Base-by-base conservation (phyloP, 2,329 filamentous ascomycete genomes). In the Sordariomycetes sp. region DNA sequence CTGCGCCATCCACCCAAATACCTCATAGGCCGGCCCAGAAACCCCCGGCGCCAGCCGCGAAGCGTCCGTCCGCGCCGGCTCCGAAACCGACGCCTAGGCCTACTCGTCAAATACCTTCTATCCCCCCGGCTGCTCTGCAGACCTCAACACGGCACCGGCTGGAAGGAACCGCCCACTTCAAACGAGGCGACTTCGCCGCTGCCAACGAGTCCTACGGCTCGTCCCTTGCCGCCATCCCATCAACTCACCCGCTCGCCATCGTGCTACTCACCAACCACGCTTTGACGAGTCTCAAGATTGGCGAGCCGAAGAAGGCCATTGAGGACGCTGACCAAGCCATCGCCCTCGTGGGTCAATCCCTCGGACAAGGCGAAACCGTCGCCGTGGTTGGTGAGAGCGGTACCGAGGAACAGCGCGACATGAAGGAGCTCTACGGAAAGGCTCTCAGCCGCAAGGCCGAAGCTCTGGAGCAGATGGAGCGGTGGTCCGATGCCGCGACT, bases 391-490 rank as follows among this genome's bases (percentile, higher is more conserved):
- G 77, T 24, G 74, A 76, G 6, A 80, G 80, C 58, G 74, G 76
- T n/a, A 73, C 74, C 48, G 79, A 83, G 28, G 80, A 85, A 37
- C 75, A 76, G 22, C 94, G 95, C 64, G 87, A 93, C 54, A 96
- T 99, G 89, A 88, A 84, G 62, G 92, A 96, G 20, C 89, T 96
- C 61, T 97, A 88, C 67, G 92, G 90, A 57, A 99, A 97, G 71
- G 93, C 93, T 0, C 75, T 97, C 34, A 93, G 89, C 74, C 87
- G 94, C 58, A 97, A 97, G 75, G 94, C 94, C 1, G 94, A 99
- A 72, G 94, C 91, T 1, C 78, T 97, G 8, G 94, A 99, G 71
- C 88, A 96, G 68, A 87, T 99, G 78, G 94, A 99, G 74, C 90
- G 88, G 68, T 99, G 93, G 93, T 73, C 76, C 2, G 93, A 97